Percentiles rank a stretch among this genome's conserved stretches.
These are phyloP conservation scores for Stenogyne calaminthoides DNA, from an alignment of 305 asterid genomes.

Conservation along the genomic window DNA sequence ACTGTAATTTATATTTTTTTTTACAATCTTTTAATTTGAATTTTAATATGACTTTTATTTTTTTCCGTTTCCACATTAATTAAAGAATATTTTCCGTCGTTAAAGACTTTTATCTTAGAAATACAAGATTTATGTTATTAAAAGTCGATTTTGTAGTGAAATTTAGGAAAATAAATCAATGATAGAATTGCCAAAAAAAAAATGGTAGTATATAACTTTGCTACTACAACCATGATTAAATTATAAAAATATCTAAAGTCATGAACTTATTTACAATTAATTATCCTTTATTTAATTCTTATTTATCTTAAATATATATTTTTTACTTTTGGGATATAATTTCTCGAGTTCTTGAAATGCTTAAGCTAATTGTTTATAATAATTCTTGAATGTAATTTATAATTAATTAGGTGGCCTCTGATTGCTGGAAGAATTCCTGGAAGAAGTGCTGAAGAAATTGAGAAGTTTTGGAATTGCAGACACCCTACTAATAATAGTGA, in stretches of 20 bases:
- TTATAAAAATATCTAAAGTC: neutral
- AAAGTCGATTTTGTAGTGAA: too few species aligned
- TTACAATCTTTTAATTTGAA: neutral
- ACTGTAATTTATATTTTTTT: neutral
- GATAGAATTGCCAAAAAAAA: neutral
- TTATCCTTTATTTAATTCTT: neutral
- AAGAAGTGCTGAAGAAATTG: conserved; percentile 58
- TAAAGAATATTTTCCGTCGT: too few species aligned
- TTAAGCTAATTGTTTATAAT: neutral
- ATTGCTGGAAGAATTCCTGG: conserved; percentile 74
- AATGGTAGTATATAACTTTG: neutral
- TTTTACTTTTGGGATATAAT: neutral
- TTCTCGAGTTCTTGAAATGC: neutral
- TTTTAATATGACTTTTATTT: too few species aligned
- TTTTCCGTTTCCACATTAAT: too few species aligned
- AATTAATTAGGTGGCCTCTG: conserved; percentile 48
- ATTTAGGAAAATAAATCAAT: too few species aligned
- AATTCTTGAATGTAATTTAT: neutral
- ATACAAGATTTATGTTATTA: too few species aligned
- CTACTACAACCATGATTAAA: neutral
- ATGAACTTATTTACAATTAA: neutral
- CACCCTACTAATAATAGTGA: conserved; percentile 7
- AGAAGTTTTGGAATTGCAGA: conserved; percentile 53
- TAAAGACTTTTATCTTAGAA: too few species aligned
- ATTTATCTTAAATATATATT: neutral